Evolutionary conservation across 2,329 filamentous ascomycete species (phyloP).

Genomic region (Aspergillus caelatus): DNA sequence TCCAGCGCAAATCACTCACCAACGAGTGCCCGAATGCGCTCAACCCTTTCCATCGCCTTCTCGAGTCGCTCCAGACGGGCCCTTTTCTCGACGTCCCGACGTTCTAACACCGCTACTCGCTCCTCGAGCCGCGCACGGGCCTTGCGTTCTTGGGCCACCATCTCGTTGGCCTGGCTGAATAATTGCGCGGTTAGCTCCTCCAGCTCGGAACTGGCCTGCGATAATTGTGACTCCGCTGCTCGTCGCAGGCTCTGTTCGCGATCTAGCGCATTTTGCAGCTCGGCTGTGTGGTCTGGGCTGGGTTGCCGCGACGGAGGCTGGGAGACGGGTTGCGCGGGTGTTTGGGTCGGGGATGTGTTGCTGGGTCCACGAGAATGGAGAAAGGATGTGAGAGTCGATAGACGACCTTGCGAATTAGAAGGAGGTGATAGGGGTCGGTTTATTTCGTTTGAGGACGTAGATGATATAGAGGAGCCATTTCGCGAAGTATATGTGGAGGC

Average conservation of each 20-base stretch:
- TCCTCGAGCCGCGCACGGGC: slow-evolving; percentile 57
- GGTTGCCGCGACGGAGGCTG: slow-evolving; percentile 27
- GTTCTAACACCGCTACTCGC: slow-evolving; percentile 49
- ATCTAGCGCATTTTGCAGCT: slow-evolving; percentile 57
- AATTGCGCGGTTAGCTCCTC: slow-evolving; percentile 63
- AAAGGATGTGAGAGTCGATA: slow-evolving; percentile 42
- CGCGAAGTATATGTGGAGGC: slow-evolving; percentile 25
- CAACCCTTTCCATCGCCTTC: slow-evolving; percentile 59
- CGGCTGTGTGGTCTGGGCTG: slow-evolving; percentile 33
- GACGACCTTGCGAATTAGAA: slow-evolving; percentile 34
- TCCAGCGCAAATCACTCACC: slow-evolving; percentile 28
- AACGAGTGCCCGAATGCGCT: slow-evolving; percentile 59
- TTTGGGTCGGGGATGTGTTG: slow-evolving; percentile 30
- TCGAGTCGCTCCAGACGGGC: slow-evolving; percentile 58
- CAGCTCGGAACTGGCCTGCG: slow-evolving; percentile 59
- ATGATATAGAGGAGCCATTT: slow-evolving; percentile 30
- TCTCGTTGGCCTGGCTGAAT: slow-evolving; percentile 67
- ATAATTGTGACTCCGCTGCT: slow-evolving; percentile 60
- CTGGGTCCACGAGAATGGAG: slow-evolving; percentile 43
- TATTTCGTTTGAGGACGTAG: slow-evolving; percentile 29
- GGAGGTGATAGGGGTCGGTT: slow-evolving; percentile 43
- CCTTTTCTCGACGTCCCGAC: slow-evolving; percentile 53
- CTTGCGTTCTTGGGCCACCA: slow-evolving; percentile 65
- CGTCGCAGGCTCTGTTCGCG: slow-evolving; percentile 59
- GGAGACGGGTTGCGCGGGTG: slow-evolving; percentile 12